Evolutionary conservation across 352 stramenopile genomes (phyloP).

Genomic region (Globisporangium abappressorium): DNA sequence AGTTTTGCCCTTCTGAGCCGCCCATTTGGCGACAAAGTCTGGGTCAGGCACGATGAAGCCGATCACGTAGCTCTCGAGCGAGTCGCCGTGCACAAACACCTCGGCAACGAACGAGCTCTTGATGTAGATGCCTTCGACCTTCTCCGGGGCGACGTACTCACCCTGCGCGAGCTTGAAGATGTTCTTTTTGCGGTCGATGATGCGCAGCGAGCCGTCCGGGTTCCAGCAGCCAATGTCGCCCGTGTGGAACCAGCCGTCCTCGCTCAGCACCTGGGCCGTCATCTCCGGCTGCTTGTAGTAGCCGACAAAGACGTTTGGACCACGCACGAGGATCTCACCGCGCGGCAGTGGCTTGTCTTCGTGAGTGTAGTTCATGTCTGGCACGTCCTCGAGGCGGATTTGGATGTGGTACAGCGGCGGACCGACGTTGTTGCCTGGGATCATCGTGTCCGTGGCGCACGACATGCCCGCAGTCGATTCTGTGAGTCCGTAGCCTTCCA

Average conservation of each 20-base stretch:
- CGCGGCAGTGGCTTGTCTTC: slow-evolving; percentile 52
- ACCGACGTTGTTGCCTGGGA: slow-evolving; percentile 89
- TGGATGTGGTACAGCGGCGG: slow-evolving; percentile 80
- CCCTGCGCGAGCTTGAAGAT: slow-evolving; percentile 93
- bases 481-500: slow-evolving; percentile 96
- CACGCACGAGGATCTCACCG: slow-evolving; percentile 84
- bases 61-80: slow-evolving; percentile 91
- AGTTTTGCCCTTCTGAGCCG: slow-evolving; percentile 37
- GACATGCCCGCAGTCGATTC: slow-evolving; percentile 60
- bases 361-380: slow-evolving; percentile 95
- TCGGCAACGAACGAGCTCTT: slow-evolving; percentile 91
- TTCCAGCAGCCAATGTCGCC: slow-evolving; percentile 96
- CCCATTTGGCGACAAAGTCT: slow-evolving; percentile 84
- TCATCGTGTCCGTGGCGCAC: slow-evolving; percentile 29
- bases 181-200: slow-evolving; percentile 92
- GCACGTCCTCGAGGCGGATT: slow-evolving; percentile 93
- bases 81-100: slow-evolving; percentile 95
- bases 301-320: slow-evolving; percentile 81
- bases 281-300: slow-evolving; percentile 95
- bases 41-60: slow-evolving; percentile 93
- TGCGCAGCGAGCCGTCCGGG: slow-evolving; percentile 84
- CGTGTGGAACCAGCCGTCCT: slow-evolving; percentile 95
- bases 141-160: slow-evolving; percentile 96
- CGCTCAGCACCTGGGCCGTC: slow-evolving; percentile 88
- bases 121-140: slow-evolving; percentile 94